Evolutionary conservation across 768 basidiomycete species (phyloP), one percentile per base, ranked within the genome.

Genomic region (Hygrophorus russula): DNA sequence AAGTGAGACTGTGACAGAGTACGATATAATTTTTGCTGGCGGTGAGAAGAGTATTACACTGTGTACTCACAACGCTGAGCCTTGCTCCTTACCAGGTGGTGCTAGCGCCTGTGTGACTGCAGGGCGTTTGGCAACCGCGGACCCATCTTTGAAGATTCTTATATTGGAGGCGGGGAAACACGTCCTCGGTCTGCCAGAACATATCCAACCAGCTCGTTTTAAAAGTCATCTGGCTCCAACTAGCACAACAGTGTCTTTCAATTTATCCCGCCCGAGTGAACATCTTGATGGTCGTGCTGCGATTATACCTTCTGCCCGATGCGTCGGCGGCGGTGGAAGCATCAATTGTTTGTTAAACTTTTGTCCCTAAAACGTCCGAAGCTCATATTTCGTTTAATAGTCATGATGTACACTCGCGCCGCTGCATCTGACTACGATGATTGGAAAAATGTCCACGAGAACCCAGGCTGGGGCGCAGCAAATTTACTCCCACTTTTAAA

Each of bases 381-480:
- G n/a, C 6, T 19, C 31, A 13, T 19, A 24, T 12, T 24, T 5
- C 17, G n/a, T 18, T 35, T 17, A 15, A 37, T 18, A 72, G 70
- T 70, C 46, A 65, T 67, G 54, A 65, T 74, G 65, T 82, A 80
- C 48, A 72, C 68, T 0, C 70, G 80, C 18, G 70, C 76, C 11
- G 57, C 73, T 6, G 71, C 75, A 1, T 80, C 78, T 0, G 81
- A 83, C 52, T 80, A 74, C 38, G 76, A 83, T 48, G 74, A 74
- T 39, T 82, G 80, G 80, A 70, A 72, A 51, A 59, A 46, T 1
- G 54, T 62, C 2, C 56, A 72, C 18, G 64, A 63, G 3, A 80
- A 81, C 52, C 57, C 68, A 1, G 80, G 79, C 1, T 83, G 81
- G 81, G 65, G 76, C 4, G 73, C 74, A 0, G 60, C 65, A 38